Percentiles rank a stretch among this genome's conserved stretches.
phyloP scores from a whole-genome alignment of 192 early-diverging fungal species.

The Mycoemilia scoparia region DNA sequence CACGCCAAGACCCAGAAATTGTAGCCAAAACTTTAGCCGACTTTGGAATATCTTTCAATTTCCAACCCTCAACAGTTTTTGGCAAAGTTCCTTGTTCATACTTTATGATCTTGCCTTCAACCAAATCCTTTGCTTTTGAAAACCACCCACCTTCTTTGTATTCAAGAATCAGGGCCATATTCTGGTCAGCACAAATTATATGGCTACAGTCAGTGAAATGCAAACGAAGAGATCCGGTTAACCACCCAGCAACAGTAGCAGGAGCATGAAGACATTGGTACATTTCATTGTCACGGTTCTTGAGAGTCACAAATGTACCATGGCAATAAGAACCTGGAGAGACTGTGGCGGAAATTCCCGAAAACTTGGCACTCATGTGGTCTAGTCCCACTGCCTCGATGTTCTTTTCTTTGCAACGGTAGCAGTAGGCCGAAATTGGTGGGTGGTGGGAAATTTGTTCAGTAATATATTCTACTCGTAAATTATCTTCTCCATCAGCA shows the following conservation, averaged over 20 bases:
- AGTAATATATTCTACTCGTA: slow-evolving; percentile 34
- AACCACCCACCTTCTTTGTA: slow-evolving; percentile 66
- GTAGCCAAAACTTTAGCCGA: slow-evolving; percentile 31
- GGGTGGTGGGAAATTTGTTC: slow-evolving; percentile 47
- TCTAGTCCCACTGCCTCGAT: slow-evolving; percentile 45
- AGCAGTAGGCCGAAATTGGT: slow-evolving; percentile 39
- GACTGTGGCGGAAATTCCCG: slow-evolving; percentile 52
- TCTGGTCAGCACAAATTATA: slow-evolving; percentile 42
- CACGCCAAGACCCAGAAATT: slow-evolving; percentile 46
- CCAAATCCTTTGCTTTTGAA: slow-evolving; percentile 42
- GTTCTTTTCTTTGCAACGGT: slow-evolving; percentile 40
- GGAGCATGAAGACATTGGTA: slow-evolving; percentile 46
- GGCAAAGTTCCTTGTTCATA: slow-evolving; percentile 28
- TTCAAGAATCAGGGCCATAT: slow-evolving; percentile 37
- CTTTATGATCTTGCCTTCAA: slow-evolving; percentile 47
- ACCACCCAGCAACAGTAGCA: slow-evolving; percentile 47
- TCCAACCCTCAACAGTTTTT: slow-evolving; percentile 14
- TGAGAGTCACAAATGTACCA: slow-evolving; percentile 44
- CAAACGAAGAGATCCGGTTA: slow-evolving; percentile 43
- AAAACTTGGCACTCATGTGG: slow-evolving; percentile 54
- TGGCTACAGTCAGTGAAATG: slow-evolving; percentile 37
- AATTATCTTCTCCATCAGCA: slow-evolving; percentile 2
- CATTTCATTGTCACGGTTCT: slow-evolving; percentile 37
- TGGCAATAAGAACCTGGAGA: slow-evolving; percentile 41
- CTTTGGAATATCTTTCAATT: slow-evolving; percentile 38